A percentile compares a stretch with the other conserved stretches of the same genome.
Conservation (phyloP, 2,329 filamentous ascomycete genomes). For the Didymella pomorum region DNA sequence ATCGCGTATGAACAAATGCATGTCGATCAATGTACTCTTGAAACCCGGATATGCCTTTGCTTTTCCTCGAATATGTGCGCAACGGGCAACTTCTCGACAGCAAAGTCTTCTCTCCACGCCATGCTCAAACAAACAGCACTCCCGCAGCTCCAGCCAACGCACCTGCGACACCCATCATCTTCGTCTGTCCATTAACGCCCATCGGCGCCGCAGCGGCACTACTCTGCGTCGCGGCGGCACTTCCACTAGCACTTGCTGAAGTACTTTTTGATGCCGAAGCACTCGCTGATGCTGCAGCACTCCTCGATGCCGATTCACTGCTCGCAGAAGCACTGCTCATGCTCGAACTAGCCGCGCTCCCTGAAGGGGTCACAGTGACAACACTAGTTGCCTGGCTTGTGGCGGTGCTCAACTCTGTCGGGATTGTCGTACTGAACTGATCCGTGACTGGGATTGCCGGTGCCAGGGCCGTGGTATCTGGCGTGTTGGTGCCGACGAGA, state of each 20-base stretch:
- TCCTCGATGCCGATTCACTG: conserved; percentile 6
- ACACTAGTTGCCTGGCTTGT: conserved; percentile 2
- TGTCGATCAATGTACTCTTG: not conserved
- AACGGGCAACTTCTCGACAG: not conserved
- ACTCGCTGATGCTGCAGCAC: conserved; percentile 2
- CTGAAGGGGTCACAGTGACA: not conserved
- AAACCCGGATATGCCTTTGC: not conserved
- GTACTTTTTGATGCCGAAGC: not conserved
- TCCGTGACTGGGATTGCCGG: not conserved
- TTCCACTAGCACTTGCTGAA: conserved; percentile 3
- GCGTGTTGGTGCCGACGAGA: conserved; percentile 3
- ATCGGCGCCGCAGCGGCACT: conserved; percentile 17
- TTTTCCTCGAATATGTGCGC: not conserved
- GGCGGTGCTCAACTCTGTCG: conserved; percentile 8
- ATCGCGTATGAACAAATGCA: not conserved
- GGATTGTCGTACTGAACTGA: conserved; percentile 10
- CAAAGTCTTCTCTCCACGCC: not conserved
- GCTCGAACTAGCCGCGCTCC: conserved; percentile 3
- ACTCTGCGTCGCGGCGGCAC: conserved; percentile 9
- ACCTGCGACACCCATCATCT: conserved; percentile 29
- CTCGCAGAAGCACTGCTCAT: conserved; percentile 13
- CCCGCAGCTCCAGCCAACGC: conserved; percentile 32
- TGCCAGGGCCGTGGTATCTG: conserved; percentile 1
- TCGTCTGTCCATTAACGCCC: conserved; percentile 4
- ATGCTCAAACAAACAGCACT: conserved; percentile 24